Conservation (phyloP, 306 rosid genomes). For the Malus fusca region DNA sequence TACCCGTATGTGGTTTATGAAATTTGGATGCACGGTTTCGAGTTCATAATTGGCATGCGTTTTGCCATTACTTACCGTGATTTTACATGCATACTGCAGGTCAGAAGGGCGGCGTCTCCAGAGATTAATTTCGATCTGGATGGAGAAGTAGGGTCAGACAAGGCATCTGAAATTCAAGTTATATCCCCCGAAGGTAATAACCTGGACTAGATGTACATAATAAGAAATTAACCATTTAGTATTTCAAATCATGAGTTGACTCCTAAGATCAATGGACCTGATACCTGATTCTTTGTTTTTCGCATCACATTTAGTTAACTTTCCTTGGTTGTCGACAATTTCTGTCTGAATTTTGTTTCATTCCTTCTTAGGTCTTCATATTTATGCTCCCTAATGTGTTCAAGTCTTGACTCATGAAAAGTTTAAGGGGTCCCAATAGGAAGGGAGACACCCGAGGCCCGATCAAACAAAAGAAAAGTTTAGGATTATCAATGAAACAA, state of each 20-base stretch:
- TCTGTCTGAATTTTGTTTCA: not conserved
- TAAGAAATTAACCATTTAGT: not conserved
- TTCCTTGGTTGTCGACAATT: not conserved
- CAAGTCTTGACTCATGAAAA: no score
- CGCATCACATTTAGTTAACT: not conserved
- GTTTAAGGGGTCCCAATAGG: not conserved
- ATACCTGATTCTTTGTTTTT: not conserved
- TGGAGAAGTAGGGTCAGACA: conserved; percentile 29
- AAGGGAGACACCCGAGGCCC: not conserved
- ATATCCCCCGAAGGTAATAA: conserved; percentile 43
- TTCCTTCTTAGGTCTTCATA: not conserved
- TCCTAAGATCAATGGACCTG: not conserved
- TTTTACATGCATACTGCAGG: conserved; percentile 40
- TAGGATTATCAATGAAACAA: not conserved
- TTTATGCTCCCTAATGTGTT: not conserved
- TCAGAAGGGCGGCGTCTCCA: conserved; percentile 39
- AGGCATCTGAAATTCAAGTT: conserved; percentile 32
- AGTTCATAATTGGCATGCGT: not conserved
- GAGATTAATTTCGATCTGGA: conserved; percentile 24
- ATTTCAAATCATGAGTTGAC: not conserved
- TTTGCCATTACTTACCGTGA: conserved; percentile 10
- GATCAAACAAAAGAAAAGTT: no score
- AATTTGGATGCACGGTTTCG: not conserved
- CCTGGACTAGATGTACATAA: not conserved
- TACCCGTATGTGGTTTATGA: not conserved